Evolutionary conservation across 2,329 filamentous ascomycete genomes (phyloP).

Genomic region (Alternaria sp.): DNA sequence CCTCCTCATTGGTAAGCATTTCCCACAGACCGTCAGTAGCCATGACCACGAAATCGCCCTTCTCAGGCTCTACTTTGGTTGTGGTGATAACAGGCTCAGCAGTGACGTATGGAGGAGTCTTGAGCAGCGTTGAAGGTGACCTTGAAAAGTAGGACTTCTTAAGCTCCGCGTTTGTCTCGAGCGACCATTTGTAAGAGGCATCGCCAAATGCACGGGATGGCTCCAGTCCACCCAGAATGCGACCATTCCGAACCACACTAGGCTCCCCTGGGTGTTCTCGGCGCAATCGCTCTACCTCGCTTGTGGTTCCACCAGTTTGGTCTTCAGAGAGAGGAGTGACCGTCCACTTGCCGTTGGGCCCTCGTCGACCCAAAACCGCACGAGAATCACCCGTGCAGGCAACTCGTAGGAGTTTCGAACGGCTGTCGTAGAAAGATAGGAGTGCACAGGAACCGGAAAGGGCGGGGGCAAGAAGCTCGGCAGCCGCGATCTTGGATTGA

Average conservation of each 20-base stretch:
- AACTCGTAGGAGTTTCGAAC: conserved; percentile 85
- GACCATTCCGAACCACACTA: conserved; percentile 84
- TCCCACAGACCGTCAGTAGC: conserved; percentile 98
- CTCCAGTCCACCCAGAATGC: conserved; percentile 90
- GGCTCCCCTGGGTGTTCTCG: conserved; percentile 89
- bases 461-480: conserved; percentile 89
- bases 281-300: conserved; percentile 82
- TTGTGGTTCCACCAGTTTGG: conserved; percentile 88
- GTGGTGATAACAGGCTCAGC: conserved; percentile 95
- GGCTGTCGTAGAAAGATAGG: conserved; percentile 93
- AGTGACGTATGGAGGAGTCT: conserved; percentile 95
- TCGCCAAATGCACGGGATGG: conserved; percentile 95
- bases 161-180: conserved; percentile 82
- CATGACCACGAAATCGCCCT: conserved; percentile 94
- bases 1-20: conserved; percentile 98
- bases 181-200: conserved; percentile 94
- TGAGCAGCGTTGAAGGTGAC: conserved; percentile 76
- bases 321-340: conserved; percentile 90
- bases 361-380: conserved; percentile 85
- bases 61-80: conserved; percentile 86
- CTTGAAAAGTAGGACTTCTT: conserved; percentile 88
- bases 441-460: conserved; percentile 97
- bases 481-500: conserved; percentile 87
- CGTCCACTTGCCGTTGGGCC: conserved; percentile 84
- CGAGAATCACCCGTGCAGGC: conserved; percentile 97